Conservation (phyloP, 768 basidiomycete species). For the Mycena indigotica region DNA sequence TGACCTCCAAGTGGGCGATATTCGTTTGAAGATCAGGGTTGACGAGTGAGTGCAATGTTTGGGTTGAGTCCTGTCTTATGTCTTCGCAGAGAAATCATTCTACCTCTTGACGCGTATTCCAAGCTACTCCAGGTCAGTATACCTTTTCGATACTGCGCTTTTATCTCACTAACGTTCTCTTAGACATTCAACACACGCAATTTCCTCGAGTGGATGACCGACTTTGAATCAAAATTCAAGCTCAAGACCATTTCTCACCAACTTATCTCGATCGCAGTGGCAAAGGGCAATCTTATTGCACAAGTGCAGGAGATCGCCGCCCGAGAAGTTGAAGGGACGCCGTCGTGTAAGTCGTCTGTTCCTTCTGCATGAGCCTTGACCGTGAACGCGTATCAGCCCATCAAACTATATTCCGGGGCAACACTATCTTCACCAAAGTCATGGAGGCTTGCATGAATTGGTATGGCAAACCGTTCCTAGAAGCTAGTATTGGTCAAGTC, state of each 20-base stretch:
- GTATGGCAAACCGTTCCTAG: conserved; percentile 80
- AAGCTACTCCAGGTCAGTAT: conserved; percentile 57
- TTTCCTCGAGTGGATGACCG: conserved; percentile 73
- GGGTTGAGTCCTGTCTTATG: not conserved
- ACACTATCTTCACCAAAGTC: conserved; percentile 68
- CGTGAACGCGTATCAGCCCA: conserved; percentile 59
- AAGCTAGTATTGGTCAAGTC: conserved; percentile 72
- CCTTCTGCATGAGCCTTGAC: conserved; percentile 2
- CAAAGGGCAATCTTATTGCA: conserved; percentile 63
- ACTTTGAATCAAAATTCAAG: conserved; percentile 67
- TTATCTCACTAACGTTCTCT: not conserved
- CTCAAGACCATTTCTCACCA: conserved; percentile 63
- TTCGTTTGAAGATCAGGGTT: conserved; percentile 71
- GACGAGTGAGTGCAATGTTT: conserved; percentile 59
- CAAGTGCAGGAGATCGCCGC: conserved; percentile 71
- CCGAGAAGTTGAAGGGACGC: conserved; percentile 70
- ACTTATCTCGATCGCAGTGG: conserved; percentile 69
- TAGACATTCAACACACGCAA: conserved; percentile 63
- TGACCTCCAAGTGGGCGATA: conserved; percentile 71
- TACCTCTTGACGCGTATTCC: conserved; percentile 67
- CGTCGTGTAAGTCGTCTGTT: conserved; percentile 52
- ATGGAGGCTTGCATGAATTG: conserved; percentile 81
- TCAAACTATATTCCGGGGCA: conserved; percentile 73
- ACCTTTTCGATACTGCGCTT: conserved; percentile 14
- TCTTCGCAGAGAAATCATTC: conserved; percentile 67